phyloP scores from a whole-genome alignment of 1,284 basidiomycete species.

The Ceratobasidium theobromae region DNA sequence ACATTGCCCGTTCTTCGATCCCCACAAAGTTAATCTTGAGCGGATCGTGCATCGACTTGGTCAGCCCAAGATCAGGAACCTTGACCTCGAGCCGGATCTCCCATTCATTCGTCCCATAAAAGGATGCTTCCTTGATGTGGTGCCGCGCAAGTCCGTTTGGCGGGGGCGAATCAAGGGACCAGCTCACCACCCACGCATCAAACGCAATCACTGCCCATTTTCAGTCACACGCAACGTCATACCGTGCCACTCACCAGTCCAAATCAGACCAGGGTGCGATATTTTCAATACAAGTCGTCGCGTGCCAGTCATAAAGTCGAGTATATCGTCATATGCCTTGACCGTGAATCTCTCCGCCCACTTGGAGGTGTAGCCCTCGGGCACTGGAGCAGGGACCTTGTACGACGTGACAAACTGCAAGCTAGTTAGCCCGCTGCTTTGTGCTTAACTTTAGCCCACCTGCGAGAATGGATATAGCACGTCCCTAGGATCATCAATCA shows the following conservation, averaged over 20 bases:
- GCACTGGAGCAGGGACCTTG: slow-evolving; percentile 63
- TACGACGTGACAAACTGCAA: slow-evolving; percentile 74
- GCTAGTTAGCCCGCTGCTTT: slow-evolving; percentile 33
- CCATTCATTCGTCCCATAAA: slow-evolving; percentile 75
- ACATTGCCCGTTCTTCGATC: slow-evolving; percentile 72
- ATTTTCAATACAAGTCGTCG: slow-evolving; percentile 72
- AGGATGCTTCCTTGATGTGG: slow-evolving; percentile 88
- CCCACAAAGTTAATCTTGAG: slow-evolving; percentile 67
- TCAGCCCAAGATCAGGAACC: slow-evolving; percentile 42
- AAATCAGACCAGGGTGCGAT: slow-evolving; percentile 83
- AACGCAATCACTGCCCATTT: slow-evolving; percentile 90
- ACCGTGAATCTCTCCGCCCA: slow-evolving; percentile 60
- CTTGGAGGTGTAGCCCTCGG: slow-evolving; percentile 56
- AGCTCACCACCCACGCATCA: slow-evolving; percentile 84
- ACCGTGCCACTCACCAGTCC: slow-evolving; percentile 63
- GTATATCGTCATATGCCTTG: slow-evolving; percentile 58
- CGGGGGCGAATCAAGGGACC: slow-evolving; percentile 78
- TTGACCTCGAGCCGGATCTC: slow-evolving; percentile 69
- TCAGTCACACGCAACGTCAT: no score
- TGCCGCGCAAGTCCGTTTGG: slow-evolving; percentile 77
- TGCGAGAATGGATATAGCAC: slow-evolving; percentile 82
- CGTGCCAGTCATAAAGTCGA: slow-evolving; percentile 62
- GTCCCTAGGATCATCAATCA: no score
- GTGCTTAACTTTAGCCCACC: slow-evolving; percentile 50
- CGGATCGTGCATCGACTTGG: slow-evolving; percentile 17